phyloP scores from a whole-genome alignment of 306 rosid genomes.

The cucumber (Cucumis sativus) region DNA sequence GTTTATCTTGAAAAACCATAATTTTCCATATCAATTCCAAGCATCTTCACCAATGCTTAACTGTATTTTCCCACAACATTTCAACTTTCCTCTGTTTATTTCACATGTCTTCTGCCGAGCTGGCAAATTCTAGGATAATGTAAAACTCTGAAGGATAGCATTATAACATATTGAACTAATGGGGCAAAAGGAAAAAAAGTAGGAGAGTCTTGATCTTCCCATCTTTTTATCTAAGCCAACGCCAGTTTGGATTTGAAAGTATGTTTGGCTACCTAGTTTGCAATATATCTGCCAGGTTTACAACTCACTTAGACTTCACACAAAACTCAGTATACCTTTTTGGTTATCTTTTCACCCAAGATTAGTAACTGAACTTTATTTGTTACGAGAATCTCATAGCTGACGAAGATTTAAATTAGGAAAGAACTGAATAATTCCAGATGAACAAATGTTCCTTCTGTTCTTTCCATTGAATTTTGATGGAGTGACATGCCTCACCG shows the following conservation, averaged over 20 bases:
- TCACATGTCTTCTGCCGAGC: background rate
- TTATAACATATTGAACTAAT: background rate
- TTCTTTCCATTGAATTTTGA: background rate
- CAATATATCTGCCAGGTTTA: background rate
- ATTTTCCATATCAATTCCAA: background rate
- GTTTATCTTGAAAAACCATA: background rate
- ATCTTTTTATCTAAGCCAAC: background rate
- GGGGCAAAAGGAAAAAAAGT: background rate
- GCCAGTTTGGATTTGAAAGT: background rate
- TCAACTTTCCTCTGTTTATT: background rate
- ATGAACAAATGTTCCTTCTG: background rate
- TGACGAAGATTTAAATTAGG: background rate
- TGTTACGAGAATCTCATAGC: background rate
- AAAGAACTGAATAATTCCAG: background rate
- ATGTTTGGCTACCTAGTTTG: background rate
- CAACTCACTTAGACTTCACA: background rate
- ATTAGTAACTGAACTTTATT: background rate
- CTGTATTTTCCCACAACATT: background rate
- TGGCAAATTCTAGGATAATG: background rate
- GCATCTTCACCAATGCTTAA: background rate
- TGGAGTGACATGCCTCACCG: background rate
- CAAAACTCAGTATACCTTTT: background rate
- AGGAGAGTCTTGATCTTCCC: background rate
- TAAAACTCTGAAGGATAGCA: background rate
- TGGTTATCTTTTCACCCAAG: background rate